These are phyloP conservation scores for Fagopyrum tataricum DNA, from an alignment of 148 eudicot species.

Conservation along the genomic window DNA sequence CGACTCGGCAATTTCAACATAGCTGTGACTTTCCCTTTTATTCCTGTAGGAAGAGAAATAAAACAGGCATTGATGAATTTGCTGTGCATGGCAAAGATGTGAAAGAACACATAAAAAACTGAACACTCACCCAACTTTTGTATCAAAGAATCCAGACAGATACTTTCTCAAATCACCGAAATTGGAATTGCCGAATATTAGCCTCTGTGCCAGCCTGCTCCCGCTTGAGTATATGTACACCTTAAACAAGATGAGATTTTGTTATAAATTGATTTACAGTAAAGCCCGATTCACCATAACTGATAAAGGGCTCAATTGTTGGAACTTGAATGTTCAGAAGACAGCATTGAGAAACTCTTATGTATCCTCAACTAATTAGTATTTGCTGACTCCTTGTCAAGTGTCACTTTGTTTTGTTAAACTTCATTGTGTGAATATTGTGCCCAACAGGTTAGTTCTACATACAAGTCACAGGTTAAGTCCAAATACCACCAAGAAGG, in stretches of 20 bases:
- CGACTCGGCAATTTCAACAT: slow-evolving; percentile 57
- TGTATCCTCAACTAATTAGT: background rate
- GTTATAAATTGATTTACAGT: background rate
- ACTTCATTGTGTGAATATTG: background rate
- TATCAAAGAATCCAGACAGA: slow-evolving; percentile 78
- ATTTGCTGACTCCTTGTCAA: background rate
- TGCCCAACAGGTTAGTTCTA: background rate
- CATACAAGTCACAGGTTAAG: background rate
- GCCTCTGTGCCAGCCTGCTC: slow-evolving; percentile 92
- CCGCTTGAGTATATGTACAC: slow-evolving; percentile 96
- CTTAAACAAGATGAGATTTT: slow-evolving; percentile 21
- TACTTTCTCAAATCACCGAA: slow-evolving; percentile 81
- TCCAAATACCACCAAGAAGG: background rate
- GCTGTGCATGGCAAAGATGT: background rate
- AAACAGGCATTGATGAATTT: background rate
- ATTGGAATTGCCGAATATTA: slow-evolving; percentile 71
- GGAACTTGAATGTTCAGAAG: background rate
- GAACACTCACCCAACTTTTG: slow-evolving; percentile 62
- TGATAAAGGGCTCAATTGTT: background rate
- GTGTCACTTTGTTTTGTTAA: background rate
- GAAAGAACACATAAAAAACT: background rate
- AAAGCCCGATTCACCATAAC: background rate
- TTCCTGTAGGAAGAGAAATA: slow-evolving; percentile 26
- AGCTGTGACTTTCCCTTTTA: slow-evolving; percentile 82
- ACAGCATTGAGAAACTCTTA: background rate